phyloP scores from a whole-genome alignment of 371 early-diverging fungal genomes.

The Neoconidiobolus thromboides region DNA sequence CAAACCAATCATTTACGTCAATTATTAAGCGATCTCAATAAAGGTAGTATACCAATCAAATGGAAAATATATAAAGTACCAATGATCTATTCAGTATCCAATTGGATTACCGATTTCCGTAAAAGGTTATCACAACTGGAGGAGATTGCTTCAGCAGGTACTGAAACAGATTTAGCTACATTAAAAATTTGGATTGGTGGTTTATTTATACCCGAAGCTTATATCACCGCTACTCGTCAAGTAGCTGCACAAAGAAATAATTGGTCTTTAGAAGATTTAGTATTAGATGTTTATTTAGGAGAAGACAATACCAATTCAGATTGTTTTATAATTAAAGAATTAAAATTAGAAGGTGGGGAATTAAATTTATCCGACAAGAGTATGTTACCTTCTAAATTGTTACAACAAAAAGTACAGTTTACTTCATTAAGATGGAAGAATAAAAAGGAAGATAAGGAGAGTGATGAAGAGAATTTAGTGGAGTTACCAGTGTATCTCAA shows the following conservation, averaged over 20 bases:
- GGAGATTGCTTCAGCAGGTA: conserved; percentile 21
- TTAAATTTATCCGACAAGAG: conserved; percentile 15
- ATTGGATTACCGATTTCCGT: conserved; percentile 59
- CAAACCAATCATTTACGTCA: conserved; percentile 69
- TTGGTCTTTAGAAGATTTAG: conserved; percentile 51
- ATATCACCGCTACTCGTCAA: conserved; percentile 80
- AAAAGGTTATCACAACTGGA: conserved; percentile 45
- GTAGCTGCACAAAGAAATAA: conserved; percentile 46
- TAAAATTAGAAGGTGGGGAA: conserved; percentile 48
- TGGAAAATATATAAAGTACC: conserved; percentile 68
- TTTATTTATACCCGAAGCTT: conserved; percentile 79
- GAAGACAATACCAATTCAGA: conserved; percentile 7
- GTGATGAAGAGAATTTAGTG: conserved; percentile 9
- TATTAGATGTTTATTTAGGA: conserved; percentile 16
- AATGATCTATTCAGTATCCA: conserved; percentile 25
- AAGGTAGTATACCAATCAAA: conserved; percentile 52
- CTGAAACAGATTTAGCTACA: conserved; percentile 13
- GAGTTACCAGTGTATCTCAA: conserved; percentile 71
- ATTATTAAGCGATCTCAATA: conserved; percentile 41
- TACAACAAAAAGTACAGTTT: background rate
- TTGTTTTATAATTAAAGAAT: conserved; percentile 15
- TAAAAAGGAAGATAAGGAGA: background rate
- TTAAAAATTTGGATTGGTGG: conserved; percentile 67
- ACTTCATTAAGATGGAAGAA: background rate
- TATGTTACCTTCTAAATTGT: too few relatives aligned